phyloP scores from a whole-genome alignment of 345 rosid genomes.

The Limnanthes douglasii region DNA sequence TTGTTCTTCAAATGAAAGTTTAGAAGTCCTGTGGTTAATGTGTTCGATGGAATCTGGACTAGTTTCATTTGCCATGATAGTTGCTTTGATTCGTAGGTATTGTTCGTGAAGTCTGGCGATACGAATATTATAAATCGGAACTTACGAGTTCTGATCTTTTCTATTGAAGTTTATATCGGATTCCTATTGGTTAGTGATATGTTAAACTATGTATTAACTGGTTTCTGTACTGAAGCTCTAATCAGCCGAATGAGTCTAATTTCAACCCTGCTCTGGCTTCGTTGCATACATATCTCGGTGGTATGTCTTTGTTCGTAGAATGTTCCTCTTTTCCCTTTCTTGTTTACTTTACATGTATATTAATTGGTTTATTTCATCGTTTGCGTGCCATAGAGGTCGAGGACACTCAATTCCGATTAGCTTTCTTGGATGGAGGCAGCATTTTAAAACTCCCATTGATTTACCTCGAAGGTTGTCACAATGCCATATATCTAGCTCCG shows the following conservation, averaged over 20 bases:
- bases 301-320: constrained; percentile 22
- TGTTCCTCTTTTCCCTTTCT: not conserved
- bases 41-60: too few relatives aligned
- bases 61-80: too few relatives aligned
- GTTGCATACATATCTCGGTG: constrained; percentile 82
- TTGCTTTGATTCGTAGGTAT: too few relatives aligned
- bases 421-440: constrained; percentile 74
- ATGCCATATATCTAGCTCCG: too few relatives aligned
- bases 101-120: too few relatives aligned
- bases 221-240: not conserved
- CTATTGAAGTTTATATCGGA: not conserved
- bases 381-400: constrained; percentile 54
- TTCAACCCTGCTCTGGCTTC: constrained; percentile 76
- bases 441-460: constrained; percentile 50
- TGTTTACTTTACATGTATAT: not conserved
- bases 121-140: too few relatives aligned
- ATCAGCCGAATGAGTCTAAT: constrained; percentile 23
- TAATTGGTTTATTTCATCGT: constrained; percentile 4
- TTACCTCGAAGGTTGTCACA: constrained; percentile 64
- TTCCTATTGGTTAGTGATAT: not conserved
- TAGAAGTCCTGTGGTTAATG: too few relatives aligned
- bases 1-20: too few relatives aligned
- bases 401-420: constrained; percentile 53
- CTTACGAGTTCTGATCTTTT: not conserved
- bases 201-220: constrained; percentile 2